Percentiles rank a stretch among this genome's conserved stretches.
Conservation (phyloP, 2,329 filamentous ascomycete genomes). For the Zopfia rhizophila region DNA sequence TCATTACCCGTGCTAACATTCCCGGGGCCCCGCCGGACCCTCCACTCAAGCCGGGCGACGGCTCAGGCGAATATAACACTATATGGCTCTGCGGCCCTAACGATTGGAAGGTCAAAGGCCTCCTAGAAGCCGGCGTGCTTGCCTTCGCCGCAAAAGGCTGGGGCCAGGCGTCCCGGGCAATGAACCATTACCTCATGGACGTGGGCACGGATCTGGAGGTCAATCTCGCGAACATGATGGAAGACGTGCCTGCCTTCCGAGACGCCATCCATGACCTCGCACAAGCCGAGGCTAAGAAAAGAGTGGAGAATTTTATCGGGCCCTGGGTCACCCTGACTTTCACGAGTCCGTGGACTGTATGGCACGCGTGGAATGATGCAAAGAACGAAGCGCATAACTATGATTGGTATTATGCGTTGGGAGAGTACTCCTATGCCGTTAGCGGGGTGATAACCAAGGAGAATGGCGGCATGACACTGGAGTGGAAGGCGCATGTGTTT, state of each 20-base stretch:
- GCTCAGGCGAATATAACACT: no score
- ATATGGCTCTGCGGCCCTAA: no score
- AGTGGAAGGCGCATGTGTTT: conserved; percentile 4
- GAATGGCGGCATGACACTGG: background rate
- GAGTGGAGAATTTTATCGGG: background rate
- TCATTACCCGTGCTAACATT: no score
- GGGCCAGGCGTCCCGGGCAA: no score
- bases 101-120: no score
- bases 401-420: conserved; percentile 2
- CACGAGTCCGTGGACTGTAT: background rate
- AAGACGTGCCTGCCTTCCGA: background rate
- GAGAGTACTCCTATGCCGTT: conserved; percentile 3
- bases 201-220: background rate
- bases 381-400: background rate
- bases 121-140: no score
- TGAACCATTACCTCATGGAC: conserved; percentile 4
- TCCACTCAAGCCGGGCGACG: no score
- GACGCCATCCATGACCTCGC: background rate
- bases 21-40: no score
- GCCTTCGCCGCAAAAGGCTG: no score
- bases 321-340: background rate
- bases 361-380: background rate
- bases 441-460: conserved; percentile 6
- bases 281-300: background rate
- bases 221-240: background rate